Percentiles rank a stretch among this genome's conserved stretches.
These are phyloP conservation scores for Phlyctochytrium arcticum DNA, from an alignment of 192 early-diverging fungal genomes.

Conservation along the genomic window DNA sequence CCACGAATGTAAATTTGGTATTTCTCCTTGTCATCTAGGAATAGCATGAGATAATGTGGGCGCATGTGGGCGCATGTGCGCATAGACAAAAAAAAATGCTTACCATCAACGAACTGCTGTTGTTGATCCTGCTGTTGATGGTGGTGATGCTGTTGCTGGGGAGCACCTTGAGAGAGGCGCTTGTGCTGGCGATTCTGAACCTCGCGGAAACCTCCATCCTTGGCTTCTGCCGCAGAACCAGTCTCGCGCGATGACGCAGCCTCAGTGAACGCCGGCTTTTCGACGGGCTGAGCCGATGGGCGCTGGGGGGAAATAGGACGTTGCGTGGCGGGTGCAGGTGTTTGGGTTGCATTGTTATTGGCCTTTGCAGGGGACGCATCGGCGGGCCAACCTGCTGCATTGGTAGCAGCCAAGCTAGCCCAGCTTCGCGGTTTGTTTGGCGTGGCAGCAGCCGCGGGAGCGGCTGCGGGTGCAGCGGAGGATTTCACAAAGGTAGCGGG, in stretches of 20 bases:
- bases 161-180: neutral
- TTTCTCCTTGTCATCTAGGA: conserved; percentile 30
- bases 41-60: neutral
- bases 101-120: conserved; percentile 5
- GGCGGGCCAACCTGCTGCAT: conserved; percentile 50
- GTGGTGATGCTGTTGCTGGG: conserved; percentile 18
- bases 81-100: neutral
- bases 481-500: conserved; percentile 14
- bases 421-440: conserved; percentile 66
- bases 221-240: neutral
- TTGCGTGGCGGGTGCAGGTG: conserved; percentile 1
- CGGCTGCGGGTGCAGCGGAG: conserved; percentile 17
- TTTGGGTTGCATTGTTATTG: conserved; percentile 1
- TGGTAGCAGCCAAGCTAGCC: conserved; percentile 68
- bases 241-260: conserved; percentile 7
- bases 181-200: conserved; percentile 37
- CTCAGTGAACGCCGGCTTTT: conserved; percentile 1
- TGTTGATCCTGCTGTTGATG: conserved; percentile 1
- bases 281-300: conserved; percentile 11
- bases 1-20: conserved; percentile 63
- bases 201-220: conserved; percentile 31
- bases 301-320: conserved; percentile 21
- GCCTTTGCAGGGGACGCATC: conserved; percentile 51
- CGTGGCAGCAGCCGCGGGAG: conserved; percentile 31
- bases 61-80: too few species aligned